Base-by-base conservation (phyloP, 108 stramenopile species). In the Cylindrotheca fusiformis region DNA sequence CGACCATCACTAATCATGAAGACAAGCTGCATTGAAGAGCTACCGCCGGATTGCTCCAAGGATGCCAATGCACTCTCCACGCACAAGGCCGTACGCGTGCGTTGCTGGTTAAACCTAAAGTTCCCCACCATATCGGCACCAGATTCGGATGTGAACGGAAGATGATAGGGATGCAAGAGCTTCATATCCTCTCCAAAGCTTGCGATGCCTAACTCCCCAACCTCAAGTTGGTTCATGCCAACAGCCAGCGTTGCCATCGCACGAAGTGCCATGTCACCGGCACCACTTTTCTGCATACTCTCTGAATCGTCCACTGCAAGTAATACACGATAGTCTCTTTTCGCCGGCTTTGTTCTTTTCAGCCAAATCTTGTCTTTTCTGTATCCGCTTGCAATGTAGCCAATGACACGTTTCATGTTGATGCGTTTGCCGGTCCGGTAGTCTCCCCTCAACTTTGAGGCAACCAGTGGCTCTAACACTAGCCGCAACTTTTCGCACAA, bases 341-440 rank as follows among this genome's bases (percentile, higher is more conserved):
- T 97, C 22, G 96, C 93, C n/a, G 98, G 96, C 72, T 98, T 98
- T 14, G 99, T 98, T 45, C 99, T 70, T 21, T 97, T 79, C n/a
- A 99, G 79, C 99, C 99, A 99, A 55, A 99, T 99, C 74, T 97
- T 97, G 71, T 99, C 99, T 71, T 96, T 97, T 20, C 99, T 82
- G 69, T 96, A 99, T 20, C 97, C 96, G 53, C 93, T 94, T 25
- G 99, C 99, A 56, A 99, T 96, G 74, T 98, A 99, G 1, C 92
- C 84, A 67, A 99, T 98, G n/a, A 99, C 97, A 21, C 93, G 83
- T 55, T 97, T 92, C 97, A 99, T 98, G 74, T 98, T 98, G 62
- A 99, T 95, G 44, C 99, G 60, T 59, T 99, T 99, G 5, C 99
- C 99, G 1, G 96, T 97, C 5, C 97, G 79, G 60, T 98, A 99